A percentile compares a stretch with the other conserved stretches of the same genome.
Conservation (phyloP, 805 yeast species). For the Candida orba region DNA sequence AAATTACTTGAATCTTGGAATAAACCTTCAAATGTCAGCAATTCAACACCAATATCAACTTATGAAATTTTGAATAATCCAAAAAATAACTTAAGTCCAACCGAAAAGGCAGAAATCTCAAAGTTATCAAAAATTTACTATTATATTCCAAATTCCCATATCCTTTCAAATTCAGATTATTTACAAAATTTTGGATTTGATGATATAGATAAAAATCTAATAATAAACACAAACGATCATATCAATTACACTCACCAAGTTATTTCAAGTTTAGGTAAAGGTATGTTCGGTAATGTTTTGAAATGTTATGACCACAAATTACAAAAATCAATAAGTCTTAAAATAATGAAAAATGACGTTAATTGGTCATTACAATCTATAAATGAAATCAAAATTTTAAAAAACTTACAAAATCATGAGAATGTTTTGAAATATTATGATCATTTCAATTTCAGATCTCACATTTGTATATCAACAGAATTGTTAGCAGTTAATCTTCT, state of each 20-base stretch:
- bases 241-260: constrained; percentile 70
- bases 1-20: constrained; percentile 6
- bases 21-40: background rate
- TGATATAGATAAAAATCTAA: constrained; percentile 58
- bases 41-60: background rate
- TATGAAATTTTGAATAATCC: constrained; percentile 5
- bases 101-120: constrained; percentile 52
- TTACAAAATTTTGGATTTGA: constrained; percentile 51
- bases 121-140: constrained; percentile 44
- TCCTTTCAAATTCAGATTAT: constrained; percentile 4
- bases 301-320: constrained; percentile 61
- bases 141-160: constrained; percentile 15
- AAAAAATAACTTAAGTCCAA: constrained; percentile 26
- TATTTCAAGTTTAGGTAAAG: constrained; percentile 54
- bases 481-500: constrained; percentile 59
- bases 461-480: constrained; percentile 76
- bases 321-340: constrained; percentile 57
- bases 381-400: constrained; percentile 64
- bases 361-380: constrained; percentile 73
- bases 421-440: constrained; percentile 44
- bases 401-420: constrained; percentile 28
- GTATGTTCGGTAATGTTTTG: constrained; percentile 78
- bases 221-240: constrained; percentile 54
- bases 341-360: constrained; percentile 66
- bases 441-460: constrained; percentile 75